These are phyloP conservation scores for Lagenaria siceraria DNA, from an alignment of 306 rosid species.

Conservation along the genomic window DNA sequence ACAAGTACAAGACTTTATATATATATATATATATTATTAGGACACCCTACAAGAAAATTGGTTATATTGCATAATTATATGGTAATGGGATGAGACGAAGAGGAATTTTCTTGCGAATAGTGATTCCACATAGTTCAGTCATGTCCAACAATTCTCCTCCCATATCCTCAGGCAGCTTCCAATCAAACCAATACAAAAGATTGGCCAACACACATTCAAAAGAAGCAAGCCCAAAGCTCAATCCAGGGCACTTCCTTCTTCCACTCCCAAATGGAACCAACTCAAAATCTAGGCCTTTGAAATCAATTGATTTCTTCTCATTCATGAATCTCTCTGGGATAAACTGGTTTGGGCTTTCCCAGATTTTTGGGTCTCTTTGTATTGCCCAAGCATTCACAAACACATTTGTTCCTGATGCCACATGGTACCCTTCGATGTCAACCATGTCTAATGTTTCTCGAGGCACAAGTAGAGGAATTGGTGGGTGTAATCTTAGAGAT, in stretches of 20 bases:
- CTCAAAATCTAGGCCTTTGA: neutral
- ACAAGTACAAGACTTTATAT: no score
- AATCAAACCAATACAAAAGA: neutral
- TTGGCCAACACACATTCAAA: neutral
- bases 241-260: neutral
- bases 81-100: no score
- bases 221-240: neutral
- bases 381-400: conserved; percentile 31
- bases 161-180: neutral
- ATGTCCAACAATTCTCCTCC: neutral
- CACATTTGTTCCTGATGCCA: conserved; percentile 25
- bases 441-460: conserved; percentile 14
- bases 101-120: no score
- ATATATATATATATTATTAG: no score
- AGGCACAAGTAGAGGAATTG: conserved; percentile 22
- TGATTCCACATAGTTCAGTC: no score
- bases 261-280: neutral
- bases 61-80: no score
- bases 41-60: no score
- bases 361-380: conserved; percentile 24
- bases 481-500: conserved; percentile 34
- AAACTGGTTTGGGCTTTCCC: conserved; percentile 28
- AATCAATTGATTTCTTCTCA: neutral
- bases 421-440: conserved; percentile 21
- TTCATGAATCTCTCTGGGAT: conserved; percentile 26